Percentiles rank a stretch among this genome's conserved stretches.
Conservation (phyloP, 2,329 filamentous ascomycete genomes). For the Paracoccidioides lutzii region DNA sequence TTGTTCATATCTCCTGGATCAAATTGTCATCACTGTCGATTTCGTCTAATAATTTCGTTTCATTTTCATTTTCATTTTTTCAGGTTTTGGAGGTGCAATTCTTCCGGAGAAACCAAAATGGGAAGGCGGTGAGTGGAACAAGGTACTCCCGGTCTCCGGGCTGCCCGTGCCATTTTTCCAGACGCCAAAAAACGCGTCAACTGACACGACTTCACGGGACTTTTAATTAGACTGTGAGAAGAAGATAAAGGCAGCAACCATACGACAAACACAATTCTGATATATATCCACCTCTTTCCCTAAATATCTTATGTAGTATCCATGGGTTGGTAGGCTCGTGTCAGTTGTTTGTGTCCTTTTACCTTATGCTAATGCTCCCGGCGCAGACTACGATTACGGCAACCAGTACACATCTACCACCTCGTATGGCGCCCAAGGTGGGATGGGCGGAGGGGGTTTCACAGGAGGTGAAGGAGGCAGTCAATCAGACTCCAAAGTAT, state of each 20-base stretch:
- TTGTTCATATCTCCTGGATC: neutral
- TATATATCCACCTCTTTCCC: neutral
- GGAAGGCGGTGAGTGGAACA: conserved; percentile 20
- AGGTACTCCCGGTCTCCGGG: conserved; percentile 7
- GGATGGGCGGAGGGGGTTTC: conserved; percentile 47
- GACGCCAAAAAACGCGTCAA: conserved; percentile 12
- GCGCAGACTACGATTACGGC: conserved; percentile 25
- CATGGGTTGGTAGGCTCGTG: neutral
- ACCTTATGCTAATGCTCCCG: neutral
- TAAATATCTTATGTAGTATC: neutral
- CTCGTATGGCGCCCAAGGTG: conserved; percentile 43
- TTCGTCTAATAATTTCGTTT: neutral
- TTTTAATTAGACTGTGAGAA: neutral
- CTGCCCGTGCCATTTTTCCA: conserved; percentile 1
- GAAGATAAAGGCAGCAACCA: neutral
- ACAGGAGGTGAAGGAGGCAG: conserved; percentile 41
- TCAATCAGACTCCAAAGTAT: conserved; percentile 33
- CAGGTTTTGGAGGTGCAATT: neutral
- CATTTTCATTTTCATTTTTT: too few species aligned
- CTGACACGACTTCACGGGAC: conserved; percentile 7
- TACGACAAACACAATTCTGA: neutral
- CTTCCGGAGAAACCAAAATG: neutral
- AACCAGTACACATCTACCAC: conserved; percentile 39
- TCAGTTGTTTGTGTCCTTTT: neutral
- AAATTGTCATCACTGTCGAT: neutral